phyloP scores from a whole-genome alignment of 306 rosid genomes.

The Parietaria judaica region DNA sequence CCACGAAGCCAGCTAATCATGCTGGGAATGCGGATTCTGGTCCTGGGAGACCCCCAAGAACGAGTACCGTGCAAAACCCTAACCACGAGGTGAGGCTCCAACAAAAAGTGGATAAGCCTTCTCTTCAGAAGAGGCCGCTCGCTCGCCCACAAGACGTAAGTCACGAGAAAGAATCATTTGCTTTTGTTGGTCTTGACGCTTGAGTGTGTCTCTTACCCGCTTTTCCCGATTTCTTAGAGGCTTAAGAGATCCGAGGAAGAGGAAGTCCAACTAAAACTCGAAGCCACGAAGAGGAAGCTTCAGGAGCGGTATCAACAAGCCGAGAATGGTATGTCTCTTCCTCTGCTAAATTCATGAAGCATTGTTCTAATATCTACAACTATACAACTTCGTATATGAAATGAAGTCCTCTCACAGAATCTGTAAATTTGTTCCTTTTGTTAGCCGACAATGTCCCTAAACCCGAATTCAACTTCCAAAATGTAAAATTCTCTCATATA shows the following conservation, averaged over 20 bases:
- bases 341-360: not conserved
- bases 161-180: slow-evolving; percentile 11
- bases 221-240: slow-evolving; percentile 29
- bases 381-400: not conserved
- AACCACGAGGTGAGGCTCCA: slow-evolving; percentile 28
- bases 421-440: slow-evolving; percentile 14
- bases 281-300: slow-evolving; percentile 92
- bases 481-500: slow-evolving; percentile 1
- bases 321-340: slow-evolving; percentile 47
- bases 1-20: slow-evolving; percentile 31
- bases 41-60: slow-evolving; percentile 44
- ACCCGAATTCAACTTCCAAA: not conserved
- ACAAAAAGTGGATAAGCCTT: slow-evolving; percentile 30
- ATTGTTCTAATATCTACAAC: not conserved
- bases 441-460: slow-evolving; percentile 55
- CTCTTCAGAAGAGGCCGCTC: slow-evolving; percentile 41
- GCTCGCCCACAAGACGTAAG: slow-evolving; percentile 46
- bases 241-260: slow-evolving; percentile 47
- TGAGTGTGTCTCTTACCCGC: slow-evolving; percentile 20
- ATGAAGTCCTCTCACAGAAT: slow-evolving; percentile 3
- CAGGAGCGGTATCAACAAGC: slow-evolving; percentile 93
- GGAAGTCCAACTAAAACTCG: slow-evolving; percentile 62
- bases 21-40: slow-evolving; percentile 41
- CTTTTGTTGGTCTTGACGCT: slow-evolving; percentile 5
- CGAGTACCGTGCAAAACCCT: slow-evolving; percentile 32